A percentile compares a stretch with the other conserved stretches of the same genome.
Evolutionary conservation across 345 rosid species (phyloP).

Genomic region (Dipteronia sinensis): DNA sequence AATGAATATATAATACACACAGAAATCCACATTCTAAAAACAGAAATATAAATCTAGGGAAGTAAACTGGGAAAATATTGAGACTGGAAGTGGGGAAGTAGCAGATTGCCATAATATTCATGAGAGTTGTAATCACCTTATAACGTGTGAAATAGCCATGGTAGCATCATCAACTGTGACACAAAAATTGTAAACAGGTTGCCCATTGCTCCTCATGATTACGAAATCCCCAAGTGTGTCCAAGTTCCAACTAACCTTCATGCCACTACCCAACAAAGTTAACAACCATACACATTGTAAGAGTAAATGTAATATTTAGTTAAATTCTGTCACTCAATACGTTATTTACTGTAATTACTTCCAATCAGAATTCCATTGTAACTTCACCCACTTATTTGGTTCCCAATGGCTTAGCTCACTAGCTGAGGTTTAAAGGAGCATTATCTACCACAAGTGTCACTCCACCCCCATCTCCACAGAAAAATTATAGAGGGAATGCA

Average conservation of each 20-base stretch:
- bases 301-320: not conserved
- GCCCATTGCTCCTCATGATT: conserved; percentile 92
- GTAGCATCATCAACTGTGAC: conserved; percentile 96
- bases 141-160: conserved; percentile 96
- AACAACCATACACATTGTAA: conserved; percentile 26
- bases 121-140: conserved; percentile 55
- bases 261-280: conserved; percentile 57
- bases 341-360: not conserved
- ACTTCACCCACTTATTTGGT: not conserved
- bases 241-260: conserved; percentile 95
- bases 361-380: not conserved
- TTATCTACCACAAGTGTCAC: not conserved
- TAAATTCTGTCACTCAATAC: not conserved
- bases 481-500: not conserved
- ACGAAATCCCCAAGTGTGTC: conserved; percentile 96
- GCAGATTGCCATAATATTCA: not conserved
- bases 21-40: not conserved
- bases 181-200: conserved; percentile 94
- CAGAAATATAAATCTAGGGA: not conserved
- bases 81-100: not conserved
- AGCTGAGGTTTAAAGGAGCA: not conserved
- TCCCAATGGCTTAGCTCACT: not conserved
- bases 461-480: not conserved
- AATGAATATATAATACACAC: conserved; percentile 16
- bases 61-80: conserved; percentile 1